Evolutionary conservation across 129 eudicot genomes (phyloP), one percentile per base, ranked within the genome.

Genomic region (Pittosporum tobira): DNA sequence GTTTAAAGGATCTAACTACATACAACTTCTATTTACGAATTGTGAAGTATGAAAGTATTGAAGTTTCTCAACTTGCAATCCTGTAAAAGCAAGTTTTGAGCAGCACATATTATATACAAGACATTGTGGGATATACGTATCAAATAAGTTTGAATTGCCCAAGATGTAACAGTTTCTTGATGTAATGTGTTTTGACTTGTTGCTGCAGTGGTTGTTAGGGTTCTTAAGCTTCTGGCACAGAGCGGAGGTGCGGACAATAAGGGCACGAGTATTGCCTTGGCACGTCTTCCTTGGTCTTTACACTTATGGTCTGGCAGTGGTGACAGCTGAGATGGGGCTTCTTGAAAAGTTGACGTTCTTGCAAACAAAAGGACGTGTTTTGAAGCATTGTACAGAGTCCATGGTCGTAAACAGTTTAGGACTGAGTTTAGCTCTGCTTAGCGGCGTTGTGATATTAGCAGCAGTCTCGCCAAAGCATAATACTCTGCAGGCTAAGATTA

Each of bases 161-260:
- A 55, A 19, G 26, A 14, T 29, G 34, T 1, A 3, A 31, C 15
- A 29, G 42, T 3, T 61, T 1, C 9, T 44, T 43, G 30, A 66
- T 42, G 8, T 43, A 45, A 11, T 13, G 14, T 16, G 28, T 30
- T 53, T 48, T 15, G 23, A 28, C 12, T 21, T 71, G 57, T 46
- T 51, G 6, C 29, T 82, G 77, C 76, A 91, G 98, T 91, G 98
- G 98, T 14, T 86, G 71, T 57, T 81, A 66, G 95, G 98, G 2
- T 91, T 91, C 64, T 13, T 87, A 51, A 91, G 84, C 85, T 91
- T 83, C 70, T 91, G 98, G 96, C 96, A 87, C 59, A 77, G 65
- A 81, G 85, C 82, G 36, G 98, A 91, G 67, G 75, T 66, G 26
- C 85, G 94, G 36, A 73, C 65, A 24, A 78, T 79, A 46, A 67